phyloP scores from a whole-genome alignment of 257 asterid genomes.

The Capsicum pubescens region DNA sequence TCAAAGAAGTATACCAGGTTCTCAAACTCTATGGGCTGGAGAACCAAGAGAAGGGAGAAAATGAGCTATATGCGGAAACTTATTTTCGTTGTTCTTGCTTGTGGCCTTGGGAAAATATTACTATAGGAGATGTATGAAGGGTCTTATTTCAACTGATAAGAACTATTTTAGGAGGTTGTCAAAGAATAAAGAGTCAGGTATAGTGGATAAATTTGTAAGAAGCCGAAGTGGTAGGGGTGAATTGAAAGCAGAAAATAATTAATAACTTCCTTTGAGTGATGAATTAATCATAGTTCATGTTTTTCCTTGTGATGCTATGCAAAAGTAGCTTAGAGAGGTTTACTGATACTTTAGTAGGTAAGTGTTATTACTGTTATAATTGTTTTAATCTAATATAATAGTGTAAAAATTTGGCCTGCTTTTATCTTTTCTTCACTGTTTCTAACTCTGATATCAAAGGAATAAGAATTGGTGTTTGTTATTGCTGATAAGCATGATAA shows the following conservation, averaged over 20 bases:
- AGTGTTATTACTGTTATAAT: neutral
- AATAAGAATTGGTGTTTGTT: neutral
- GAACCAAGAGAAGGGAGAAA: conserved; percentile 44
- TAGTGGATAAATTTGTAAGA: conserved; percentile 60
- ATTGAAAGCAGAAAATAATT: conserved; percentile 4
- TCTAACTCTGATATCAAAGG: neutral
- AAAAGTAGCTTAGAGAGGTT: neutral
- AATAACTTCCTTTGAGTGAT: conserved; percentile 21
- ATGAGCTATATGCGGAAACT: conserved; percentile 45
- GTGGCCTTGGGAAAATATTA: conserved; percentile 76
- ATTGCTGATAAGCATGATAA: neutral
- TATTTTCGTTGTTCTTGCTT: conserved; percentile 70
- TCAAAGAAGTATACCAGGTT: conserved; percentile 50
- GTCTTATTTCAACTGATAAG: conserved; percentile 51
- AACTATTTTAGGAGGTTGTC: conserved; percentile 52
- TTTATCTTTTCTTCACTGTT: neutral
- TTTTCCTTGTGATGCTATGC: conserved; percentile 24
- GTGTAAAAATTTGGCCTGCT: neutral
- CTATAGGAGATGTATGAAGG: conserved; percentile 54
- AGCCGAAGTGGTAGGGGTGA: conserved; percentile 47
- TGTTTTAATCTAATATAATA: neutral
- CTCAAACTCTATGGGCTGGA: conserved; percentile 45
- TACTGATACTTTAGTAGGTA: neutral
- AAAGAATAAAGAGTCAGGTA: conserved; percentile 53
- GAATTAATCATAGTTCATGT: conserved; percentile 16